Conservation (phyloP, 2,329 filamentous ascomycete genomes). For the Microdochium trichocladiopsis region DNA sequence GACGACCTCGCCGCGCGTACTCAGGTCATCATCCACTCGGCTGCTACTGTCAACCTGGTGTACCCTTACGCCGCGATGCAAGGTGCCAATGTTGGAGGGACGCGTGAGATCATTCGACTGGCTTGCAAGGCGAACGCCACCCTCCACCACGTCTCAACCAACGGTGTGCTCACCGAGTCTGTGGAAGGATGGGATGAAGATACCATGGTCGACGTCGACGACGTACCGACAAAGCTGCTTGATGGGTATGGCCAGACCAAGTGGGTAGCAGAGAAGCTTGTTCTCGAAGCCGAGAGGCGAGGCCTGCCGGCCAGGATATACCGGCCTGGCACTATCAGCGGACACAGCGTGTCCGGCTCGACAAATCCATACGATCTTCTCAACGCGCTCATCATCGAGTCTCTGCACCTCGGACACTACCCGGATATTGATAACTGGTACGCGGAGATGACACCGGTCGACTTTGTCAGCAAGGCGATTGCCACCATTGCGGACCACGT, state of each 20-base stretch:
- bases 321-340: slow-evolving; percentile 70
- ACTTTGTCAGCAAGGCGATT: slow-evolving; percentile 72
- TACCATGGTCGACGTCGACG: slow-evolving; percentile 57
- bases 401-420: slow-evolving; percentile 62
- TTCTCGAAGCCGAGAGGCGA: slow-evolving; percentile 59
- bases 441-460: slow-evolving; percentile 77
- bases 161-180: slow-evolving; percentile 69
- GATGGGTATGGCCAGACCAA: slow-evolving; percentile 77
- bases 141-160: slow-evolving; percentile 73
- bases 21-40: slow-evolving; percentile 71
- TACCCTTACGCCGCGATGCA: slow-evolving; percentile 75
- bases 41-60: slow-evolving; percentile 72
- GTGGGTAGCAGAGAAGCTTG: slow-evolving; percentile 73
- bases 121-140: slow-evolving; percentile 62
- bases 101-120: slow-evolving; percentile 65
- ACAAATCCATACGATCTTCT: slow-evolving; percentile 75
- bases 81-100: slow-evolving; percentile 72
- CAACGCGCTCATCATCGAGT: slow-evolving; percentile 70
- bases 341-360: slow-evolving; percentile 67
- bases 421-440: slow-evolving; percentile 70
- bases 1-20: slow-evolving; percentile 56
- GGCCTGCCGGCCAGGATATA: slow-evolving; percentile 66
- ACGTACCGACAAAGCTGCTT: slow-evolving; percentile 60
- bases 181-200: slow-evolving; percentile 65
- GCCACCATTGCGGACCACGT: slow-evolving; percentile 60